Conservation (phyloP, 306 rosid genomes). For the Medicago truncatula region MtrunA17r5.0-ANR NC_053049.1:47037501-47038000, state of each 20-base stretch:
- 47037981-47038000: background rate
- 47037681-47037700: background rate
- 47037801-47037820: slow-evolving; percentile 2
- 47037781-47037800: slow-evolving; percentile 4
- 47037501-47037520: slow-evolving; percentile 81
- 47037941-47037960: background rate
- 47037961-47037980: slow-evolving; percentile 12
- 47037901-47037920: slow-evolving; percentile 20
- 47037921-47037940: slow-evolving; percentile 11
- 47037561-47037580: slow-evolving; percentile 67
- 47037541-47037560: slow-evolving; percentile 50
- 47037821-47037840: background rate
- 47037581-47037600: slow-evolving; percentile 66
- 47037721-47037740: slow-evolving; percentile 28
- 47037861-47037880: background rate
- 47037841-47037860: slow-evolving; percentile 8
- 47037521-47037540: slow-evolving; percentile 64
- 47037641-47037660: slow-evolving; percentile 68
- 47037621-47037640: slow-evolving; percentile 77
- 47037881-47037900: background rate
- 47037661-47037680: slow-evolving; percentile 11
- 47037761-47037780: slow-evolving; percentile 18
- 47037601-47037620: slow-evolving; percentile 81
- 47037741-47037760: slow-evolving; percentile 30
- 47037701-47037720: slow-evolving; percentile 28